These are phyloP conservation scores for Trichophaea hybrida DNA, from an alignment of 2,329 filamentous ascomycete species.

Conservation along the genomic window DNA sequence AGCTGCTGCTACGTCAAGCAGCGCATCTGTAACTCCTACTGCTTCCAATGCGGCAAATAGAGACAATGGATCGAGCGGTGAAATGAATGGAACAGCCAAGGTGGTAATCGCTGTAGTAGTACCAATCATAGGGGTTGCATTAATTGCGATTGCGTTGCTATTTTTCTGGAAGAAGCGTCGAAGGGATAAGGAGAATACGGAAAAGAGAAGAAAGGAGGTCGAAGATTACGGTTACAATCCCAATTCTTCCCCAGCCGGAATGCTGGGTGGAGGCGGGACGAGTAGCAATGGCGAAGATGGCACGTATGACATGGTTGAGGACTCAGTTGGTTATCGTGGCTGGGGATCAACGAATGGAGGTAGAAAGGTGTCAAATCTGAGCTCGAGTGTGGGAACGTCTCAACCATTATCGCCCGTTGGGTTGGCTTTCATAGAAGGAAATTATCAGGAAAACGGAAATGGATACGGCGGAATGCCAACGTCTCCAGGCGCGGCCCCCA, in stretches of 20 bases:
- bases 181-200: constrained; percentile 61
- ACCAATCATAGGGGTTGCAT: constrained; percentile 72
- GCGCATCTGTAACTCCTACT: constrained; percentile 12
- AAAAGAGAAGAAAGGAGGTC: constrained; percentile 84
- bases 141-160: constrained; percentile 61
- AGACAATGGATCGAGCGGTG: constrained; percentile 27
- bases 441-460: constrained; percentile 51
- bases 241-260: constrained; percentile 61
- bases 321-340: constrained; percentile 71
- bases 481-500: constrained; percentile 32
- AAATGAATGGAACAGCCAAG: constrained; percentile 48
- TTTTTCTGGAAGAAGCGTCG: constrained; percentile 85
- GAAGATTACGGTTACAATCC: constrained; percentile 97
- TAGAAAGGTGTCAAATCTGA: constrained; percentile 75
- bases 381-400: constrained; percentile 50
- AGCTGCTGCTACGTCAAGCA: constrained; percentile 6
- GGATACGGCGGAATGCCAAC: constrained; percentile 23
- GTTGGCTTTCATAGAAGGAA: constrained; percentile 57
- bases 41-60: constrained; percentile 4
- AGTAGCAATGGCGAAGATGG: constrained; percentile 37
- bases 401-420: constrained; percentile 31
- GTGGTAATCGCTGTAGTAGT: constrained; percentile 91
- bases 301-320: constrained; percentile 63
- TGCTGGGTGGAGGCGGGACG: constrained; percentile 32
- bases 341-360: constrained; percentile 71